Evolutionary conservation across 805 yeast species (phyloP).

Genomic region (Dipodascopsis tothii): DNA sequence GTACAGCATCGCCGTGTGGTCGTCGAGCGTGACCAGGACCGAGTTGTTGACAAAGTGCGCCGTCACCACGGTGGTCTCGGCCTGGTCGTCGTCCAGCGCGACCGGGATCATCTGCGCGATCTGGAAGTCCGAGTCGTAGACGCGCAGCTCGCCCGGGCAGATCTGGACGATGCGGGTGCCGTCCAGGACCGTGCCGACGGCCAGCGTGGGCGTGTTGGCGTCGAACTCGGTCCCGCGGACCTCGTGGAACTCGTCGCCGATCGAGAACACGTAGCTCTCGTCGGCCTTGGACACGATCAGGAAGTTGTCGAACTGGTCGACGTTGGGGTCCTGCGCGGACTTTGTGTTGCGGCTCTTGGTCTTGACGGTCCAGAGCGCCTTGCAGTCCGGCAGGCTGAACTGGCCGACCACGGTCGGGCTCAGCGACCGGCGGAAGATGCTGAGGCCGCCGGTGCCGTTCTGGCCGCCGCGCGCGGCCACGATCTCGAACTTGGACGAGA

Average conservation of each 20-base stretch:
- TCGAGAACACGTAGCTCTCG: constrained; percentile 26
- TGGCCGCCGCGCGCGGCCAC: constrained; percentile 65
- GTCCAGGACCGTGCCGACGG: constrained; percentile 52
- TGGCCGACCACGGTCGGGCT: constrained; percentile 58
- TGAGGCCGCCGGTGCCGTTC: constrained; percentile 42
- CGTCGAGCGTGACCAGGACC: constrained; percentile 11
- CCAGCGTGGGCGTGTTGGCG: constrained; percentile 55
- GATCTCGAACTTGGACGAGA: constrained; percentile 37
- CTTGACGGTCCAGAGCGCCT: constrained; percentile 67
- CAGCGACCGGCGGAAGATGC: constrained; percentile 58
- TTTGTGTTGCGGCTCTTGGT: constrained; percentile 19
- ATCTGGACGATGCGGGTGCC: constrained; percentile 64
- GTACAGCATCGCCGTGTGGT: constrained; percentile 8
- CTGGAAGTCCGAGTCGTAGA: constrained; percentile 58
- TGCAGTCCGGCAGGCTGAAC: constrained; percentile 64
- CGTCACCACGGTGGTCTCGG: constrained; percentile 10
- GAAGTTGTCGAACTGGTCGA: constrained; percentile 20
- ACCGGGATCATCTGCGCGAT: constrained; percentile 32
- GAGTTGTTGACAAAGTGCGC: constrained; percentile 10
- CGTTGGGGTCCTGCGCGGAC: constrained; percentile 7
- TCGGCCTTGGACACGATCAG: constrained; percentile 35
- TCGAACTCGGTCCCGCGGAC: constrained; percentile 56
- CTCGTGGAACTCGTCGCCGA: constrained; percentile 44
- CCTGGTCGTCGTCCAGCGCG: not conserved
- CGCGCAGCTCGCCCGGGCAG: constrained; percentile 53